phyloP scores from a whole-genome alignment of 2,329 filamentous ascomycete genomes.

The Aspergillus fumigatus region DNA sequence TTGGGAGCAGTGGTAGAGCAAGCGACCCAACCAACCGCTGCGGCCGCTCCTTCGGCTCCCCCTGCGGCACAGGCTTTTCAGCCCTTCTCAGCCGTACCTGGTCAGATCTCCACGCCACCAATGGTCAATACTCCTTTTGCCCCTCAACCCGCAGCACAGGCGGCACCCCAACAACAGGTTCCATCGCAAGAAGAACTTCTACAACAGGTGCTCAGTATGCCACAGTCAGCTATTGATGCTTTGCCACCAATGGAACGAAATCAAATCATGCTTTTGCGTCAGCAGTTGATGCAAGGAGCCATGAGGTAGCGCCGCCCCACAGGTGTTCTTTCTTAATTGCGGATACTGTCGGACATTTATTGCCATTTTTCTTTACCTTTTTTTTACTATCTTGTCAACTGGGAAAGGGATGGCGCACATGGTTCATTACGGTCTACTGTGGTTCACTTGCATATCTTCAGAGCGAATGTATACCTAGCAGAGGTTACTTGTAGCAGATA shows the following conservation, averaged over 20 bases:
- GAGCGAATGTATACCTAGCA: slow-evolving; percentile 7
- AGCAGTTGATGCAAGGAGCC: slow-evolving; percentile 50
- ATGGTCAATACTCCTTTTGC: slow-evolving; percentile 39
- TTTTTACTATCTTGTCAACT: neutral
- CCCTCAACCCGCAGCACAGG: slow-evolving; percentile 43
- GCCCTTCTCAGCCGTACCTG: slow-evolving; percentile 34
- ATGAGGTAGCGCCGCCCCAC: slow-evolving; percentile 26
- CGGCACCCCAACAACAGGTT: slow-evolving; percentile 40
- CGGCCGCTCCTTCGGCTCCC: slow-evolving; percentile 27
- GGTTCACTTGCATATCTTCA: neutral
- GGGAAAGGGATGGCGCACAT: slow-evolving; percentile 2
- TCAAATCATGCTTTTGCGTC: slow-evolving; percentile 74
- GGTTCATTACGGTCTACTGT: neutral
- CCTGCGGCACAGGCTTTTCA: slow-evolving; percentile 37
- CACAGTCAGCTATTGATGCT: slow-evolving; percentile 73
- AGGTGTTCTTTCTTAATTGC: neutral
- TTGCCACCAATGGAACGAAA: slow-evolving; percentile 69
- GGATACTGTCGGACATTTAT: neutral
- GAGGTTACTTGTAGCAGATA: slow-evolving; percentile 3
- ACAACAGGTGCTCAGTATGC: slow-evolving; percentile 74
- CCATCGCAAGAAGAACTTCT: slow-evolving; percentile 69
- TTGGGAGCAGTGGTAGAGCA: slow-evolving; percentile 75
- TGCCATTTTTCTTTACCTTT: slow-evolving; percentile 1
- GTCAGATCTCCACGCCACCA: slow-evolving; percentile 51
- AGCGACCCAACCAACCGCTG: slow-evolving; percentile 40